A percentile compares a stretch with the other conserved stretches of the same genome.
Evolutionary conservation across 129 eudicot species (phyloP).

Genomic region (Gnaphalium uliginosum): DNA sequence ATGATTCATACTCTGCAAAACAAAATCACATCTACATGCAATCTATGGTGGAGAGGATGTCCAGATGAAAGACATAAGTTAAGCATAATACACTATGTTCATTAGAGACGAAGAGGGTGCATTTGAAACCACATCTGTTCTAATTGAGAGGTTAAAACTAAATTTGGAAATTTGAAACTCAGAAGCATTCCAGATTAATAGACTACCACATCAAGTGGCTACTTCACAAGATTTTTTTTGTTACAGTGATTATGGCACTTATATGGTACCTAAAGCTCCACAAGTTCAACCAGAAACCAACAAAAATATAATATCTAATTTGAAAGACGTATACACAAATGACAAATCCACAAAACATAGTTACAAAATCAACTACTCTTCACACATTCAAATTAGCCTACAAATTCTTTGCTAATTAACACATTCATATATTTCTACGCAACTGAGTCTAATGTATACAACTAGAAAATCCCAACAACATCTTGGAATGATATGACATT

Average conservation of each 20-base stretch:
- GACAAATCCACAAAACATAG: not conserved
- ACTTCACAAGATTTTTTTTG: not conserved
- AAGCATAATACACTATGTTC: not conserved
- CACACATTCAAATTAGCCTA: not conserved
- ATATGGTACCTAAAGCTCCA: not conserved
- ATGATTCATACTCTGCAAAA: not conserved
- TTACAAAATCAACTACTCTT: not conserved
- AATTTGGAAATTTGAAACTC: not conserved
- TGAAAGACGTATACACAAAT: not conserved
- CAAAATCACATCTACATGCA: not conserved
- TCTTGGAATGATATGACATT: too few relatives aligned
- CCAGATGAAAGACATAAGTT: not conserved
- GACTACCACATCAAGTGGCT: not conserved
- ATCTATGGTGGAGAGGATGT: not conserved
- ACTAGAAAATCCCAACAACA: not conserved
- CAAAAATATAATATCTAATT: not conserved
- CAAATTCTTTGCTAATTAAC: not conserved
- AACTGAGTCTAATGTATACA: not conserved
- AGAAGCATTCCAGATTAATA: not conserved
- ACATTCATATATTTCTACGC: not conserved
- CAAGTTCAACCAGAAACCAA: not conserved
- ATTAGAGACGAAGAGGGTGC: not conserved
- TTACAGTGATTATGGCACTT: not conserved
- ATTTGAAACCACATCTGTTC: not conserved
- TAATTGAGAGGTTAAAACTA: not conserved